A percentile compares a stretch with the other conserved stretches of the same genome.
phyloP scores from a whole-genome alignment of 1,139 yeast genomes.

The Blastobotrys capitulatus region DNA sequence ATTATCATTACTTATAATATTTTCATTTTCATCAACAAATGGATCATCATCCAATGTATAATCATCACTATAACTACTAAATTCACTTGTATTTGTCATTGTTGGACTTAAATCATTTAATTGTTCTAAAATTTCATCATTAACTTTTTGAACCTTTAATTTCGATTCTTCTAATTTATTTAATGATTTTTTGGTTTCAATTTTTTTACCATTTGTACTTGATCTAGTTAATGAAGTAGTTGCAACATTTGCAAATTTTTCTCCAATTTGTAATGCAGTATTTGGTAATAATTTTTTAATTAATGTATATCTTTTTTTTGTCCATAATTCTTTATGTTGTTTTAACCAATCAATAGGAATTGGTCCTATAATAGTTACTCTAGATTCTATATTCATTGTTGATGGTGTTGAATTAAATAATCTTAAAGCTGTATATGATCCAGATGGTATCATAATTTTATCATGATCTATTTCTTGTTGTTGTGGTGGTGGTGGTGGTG shows the following conservation, averaged over 20 bases:
- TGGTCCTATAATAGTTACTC: conserved; percentile 54
- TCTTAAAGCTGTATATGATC: conserved; percentile 61
- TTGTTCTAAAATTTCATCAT: conserved; percentile 5
- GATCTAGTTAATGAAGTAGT: not conserved
- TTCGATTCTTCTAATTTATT: not conserved
- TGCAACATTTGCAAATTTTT: not conserved
- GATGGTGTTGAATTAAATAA: conserved; percentile 49
- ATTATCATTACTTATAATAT: not conserved
- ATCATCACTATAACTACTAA: not conserved
- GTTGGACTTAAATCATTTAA: conserved; percentile 9
- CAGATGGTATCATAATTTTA: conserved; percentile 25
- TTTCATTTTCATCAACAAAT: not conserved
- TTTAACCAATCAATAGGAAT: conserved; percentile 60
- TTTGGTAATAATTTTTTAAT: conserved; percentile 8
- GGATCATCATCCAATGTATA: not conserved
- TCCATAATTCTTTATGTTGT: conserved; percentile 18
- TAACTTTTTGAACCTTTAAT: conserved; percentile 4
- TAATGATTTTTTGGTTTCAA: not conserved
- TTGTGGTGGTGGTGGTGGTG: too few species aligned
- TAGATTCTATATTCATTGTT: conserved; percentile 47
- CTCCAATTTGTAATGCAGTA: not conserved
- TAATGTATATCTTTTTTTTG: conserved; percentile 1
- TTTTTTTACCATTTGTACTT: not conserved
- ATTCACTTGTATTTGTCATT: conserved; percentile 4
- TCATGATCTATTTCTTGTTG: not conserved